Conservation (phyloP, 129 eudicot genomes). For the Escallonia herrerae region DNA sequence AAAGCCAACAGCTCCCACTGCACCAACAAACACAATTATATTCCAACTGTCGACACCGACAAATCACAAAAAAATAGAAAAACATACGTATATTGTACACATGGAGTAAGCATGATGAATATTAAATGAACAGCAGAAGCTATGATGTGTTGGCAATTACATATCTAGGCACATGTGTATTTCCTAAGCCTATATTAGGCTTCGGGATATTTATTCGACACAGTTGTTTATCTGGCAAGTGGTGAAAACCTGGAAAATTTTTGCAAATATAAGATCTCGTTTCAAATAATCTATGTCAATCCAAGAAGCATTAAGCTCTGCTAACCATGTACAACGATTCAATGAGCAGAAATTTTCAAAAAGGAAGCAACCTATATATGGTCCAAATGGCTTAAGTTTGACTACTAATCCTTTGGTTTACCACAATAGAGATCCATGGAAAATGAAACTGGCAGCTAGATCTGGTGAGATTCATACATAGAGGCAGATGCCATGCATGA, state of each 20-base stretch:
- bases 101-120: too few species aligned
- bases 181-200: too few species aligned
- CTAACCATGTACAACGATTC: not conserved
- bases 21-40: conserved; percentile 15
- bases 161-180: not conserved
- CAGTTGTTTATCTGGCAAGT: too few species aligned
- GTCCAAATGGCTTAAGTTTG: not conserved
- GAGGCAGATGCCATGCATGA: too few species aligned
- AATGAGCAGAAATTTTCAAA: not conserved
- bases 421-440: not conserved
- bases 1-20: conserved; percentile 45
- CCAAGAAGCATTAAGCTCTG: not conserved
- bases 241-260: too few species aligned
- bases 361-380: not conserved
- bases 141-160: not conserved
- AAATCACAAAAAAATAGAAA: not conserved
- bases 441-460: too few species aligned
- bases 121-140: not conserved
- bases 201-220: too few species aligned
- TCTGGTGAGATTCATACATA: too few species aligned
- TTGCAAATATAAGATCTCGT: not conserved
- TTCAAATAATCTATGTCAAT: not conserved
- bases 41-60: not conserved
- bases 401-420: not conserved
- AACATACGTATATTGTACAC: too few species aligned